These are phyloP conservation scores for Candida neerlandica DNA, from an alignment of 1,139 yeast species.

Conservation along the genomic window DNA sequence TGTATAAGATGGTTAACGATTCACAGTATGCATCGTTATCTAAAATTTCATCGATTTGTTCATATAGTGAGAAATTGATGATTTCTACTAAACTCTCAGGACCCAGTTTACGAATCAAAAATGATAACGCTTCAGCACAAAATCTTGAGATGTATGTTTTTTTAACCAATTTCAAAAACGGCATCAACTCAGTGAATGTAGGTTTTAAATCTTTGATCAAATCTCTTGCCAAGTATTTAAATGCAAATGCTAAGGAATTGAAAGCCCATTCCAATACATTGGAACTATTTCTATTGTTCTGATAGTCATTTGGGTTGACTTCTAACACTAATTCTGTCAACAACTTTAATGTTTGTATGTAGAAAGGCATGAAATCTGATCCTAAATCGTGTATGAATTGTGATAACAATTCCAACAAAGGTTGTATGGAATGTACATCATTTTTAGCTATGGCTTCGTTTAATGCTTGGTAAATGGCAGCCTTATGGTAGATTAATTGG, in stretches of 20 bases:
- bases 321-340: slow-evolving; percentile 55
- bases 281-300: slow-evolving; percentile 49
- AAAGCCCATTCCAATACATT: slow-evolving; percentile 82
- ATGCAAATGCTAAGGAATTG: slow-evolving; percentile 82
- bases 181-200: slow-evolving; percentile 67
- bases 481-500: slow-evolving; percentile 74
- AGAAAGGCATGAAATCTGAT: slow-evolving; percentile 80
- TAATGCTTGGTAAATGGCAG: slow-evolving; percentile 58
- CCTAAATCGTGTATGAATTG: slow-evolving; percentile 94
- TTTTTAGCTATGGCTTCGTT: slow-evolving; percentile 50
- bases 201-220: slow-evolving; percentile 65
- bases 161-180: slow-evolving; percentile 56
- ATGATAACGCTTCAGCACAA: slow-evolving; percentile 89
- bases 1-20: slow-evolving; percentile 62
- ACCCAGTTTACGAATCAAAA: slow-evolving; percentile 71
- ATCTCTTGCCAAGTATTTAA: slow-evolving; percentile 77
- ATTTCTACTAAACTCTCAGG: slow-evolving; percentile 49
- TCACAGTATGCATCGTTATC: slow-evolving; percentile 50
- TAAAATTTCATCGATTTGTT: slow-evolving; percentile 34
- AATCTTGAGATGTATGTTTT: slow-evolving; percentile 74
- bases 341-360: slow-evolving; percentile 51
- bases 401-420: slow-evolving; percentile 75
- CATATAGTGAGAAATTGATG: slow-evolving; percentile 53
- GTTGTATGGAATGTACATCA: slow-evolving; percentile 77
- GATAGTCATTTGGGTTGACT: slow-evolving; percentile 47